phyloP scores from a whole-genome alignment of 768 basidiomycete species.

The Pleurotus ostreatus region DNA sequence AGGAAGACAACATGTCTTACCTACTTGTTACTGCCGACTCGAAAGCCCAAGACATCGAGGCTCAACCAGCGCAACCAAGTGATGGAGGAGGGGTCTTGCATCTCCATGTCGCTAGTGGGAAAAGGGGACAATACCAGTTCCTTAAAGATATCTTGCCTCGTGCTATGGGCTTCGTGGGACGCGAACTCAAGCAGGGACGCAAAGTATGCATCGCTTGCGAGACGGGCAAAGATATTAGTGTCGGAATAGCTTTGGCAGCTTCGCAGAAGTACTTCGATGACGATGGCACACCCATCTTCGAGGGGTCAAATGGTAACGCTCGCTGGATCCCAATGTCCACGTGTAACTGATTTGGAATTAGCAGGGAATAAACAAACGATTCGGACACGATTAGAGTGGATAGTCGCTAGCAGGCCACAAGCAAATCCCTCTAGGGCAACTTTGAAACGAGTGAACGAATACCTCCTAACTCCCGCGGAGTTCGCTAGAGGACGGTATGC shows the following conservation, averaged over 20 bases:
- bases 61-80: neutral
- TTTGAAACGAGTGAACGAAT: conserved; percentile 76
- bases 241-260: conserved; percentile 59
- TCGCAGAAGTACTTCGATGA: conserved; percentile 58
- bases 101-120: conserved; percentile 29
- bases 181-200: conserved; percentile 29
- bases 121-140: conserved; percentile 49
- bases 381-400: conserved; percentile 78
- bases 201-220: conserved; percentile 50
- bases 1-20: conserved; percentile 25
- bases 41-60: neutral
- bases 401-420: conserved; percentile 67
- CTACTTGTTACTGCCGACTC: conserved; percentile 9
- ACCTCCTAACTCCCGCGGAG: conserved; percentile 43
- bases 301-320: neutral
- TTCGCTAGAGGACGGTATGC: neutral
- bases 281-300: conserved; percentile 30
- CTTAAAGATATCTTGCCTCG: conserved; percentile 44
- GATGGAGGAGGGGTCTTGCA: neutral
- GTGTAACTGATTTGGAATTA: neutral
- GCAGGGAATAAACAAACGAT: conserved; percentile 56
- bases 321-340: neutral
- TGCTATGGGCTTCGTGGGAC: conserved; percentile 41
- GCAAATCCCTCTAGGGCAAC: conserved; percentile 84
- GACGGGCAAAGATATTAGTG: conserved; percentile 56